These are phyloP conservation scores for Papiliotrema fonsecae DNA, from an alignment of 1,284 basidiomycete species.

Conservation along the genomic window DNA sequence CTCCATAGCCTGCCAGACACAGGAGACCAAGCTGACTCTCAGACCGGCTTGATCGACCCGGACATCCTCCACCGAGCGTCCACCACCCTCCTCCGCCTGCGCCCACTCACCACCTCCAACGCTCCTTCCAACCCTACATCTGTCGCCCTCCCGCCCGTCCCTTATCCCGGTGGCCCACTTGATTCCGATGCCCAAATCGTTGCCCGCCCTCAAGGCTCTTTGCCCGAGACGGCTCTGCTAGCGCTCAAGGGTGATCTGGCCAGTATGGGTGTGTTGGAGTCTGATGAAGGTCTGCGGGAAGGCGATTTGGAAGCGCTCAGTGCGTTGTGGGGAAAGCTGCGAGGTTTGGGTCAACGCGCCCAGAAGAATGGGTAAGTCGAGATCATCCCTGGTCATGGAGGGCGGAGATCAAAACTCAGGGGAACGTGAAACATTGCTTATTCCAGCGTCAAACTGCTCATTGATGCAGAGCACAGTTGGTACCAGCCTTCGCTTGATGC, in stretches of 20 bases:
- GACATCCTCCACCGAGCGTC: slow-evolving; percentile 45
- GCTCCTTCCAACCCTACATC: slow-evolving; percentile 18
- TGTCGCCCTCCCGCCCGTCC: slow-evolving; percentile 42
- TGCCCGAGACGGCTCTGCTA: slow-evolving; percentile 14
- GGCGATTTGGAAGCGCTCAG: slow-evolving; percentile 59
- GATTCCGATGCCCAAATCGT: slow-evolving; percentile 31
- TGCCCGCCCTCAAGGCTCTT: slow-evolving; percentile 8
- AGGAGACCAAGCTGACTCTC: not conserved
- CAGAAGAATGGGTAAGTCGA: slow-evolving; percentile 46
- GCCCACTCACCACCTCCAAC: slow-evolving; percentile 25
- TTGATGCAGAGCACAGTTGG: slow-evolving; percentile 78
- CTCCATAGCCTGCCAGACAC: not conserved
- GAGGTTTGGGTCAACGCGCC: slow-evolving; percentile 59
- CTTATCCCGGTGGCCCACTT: slow-evolving; percentile 62
- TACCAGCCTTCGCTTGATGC: slow-evolving; percentile 80
- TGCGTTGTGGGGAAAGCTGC: slow-evolving; percentile 59
- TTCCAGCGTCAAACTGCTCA: slow-evolving; percentile 53
- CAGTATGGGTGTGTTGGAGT: slow-evolving; percentile 24
- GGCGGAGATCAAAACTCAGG: no score
- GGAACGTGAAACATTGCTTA: not conserved
- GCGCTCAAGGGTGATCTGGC: slow-evolving; percentile 23
- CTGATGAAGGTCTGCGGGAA: slow-evolving; percentile 37
- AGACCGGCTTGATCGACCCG: slow-evolving; percentile 47
- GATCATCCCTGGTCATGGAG: not conserved
- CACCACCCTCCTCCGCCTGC: slow-evolving; percentile 43